phyloP scores from a whole-genome alignment of 331 rosid species.

The Dryas integrifolia region DNA sequence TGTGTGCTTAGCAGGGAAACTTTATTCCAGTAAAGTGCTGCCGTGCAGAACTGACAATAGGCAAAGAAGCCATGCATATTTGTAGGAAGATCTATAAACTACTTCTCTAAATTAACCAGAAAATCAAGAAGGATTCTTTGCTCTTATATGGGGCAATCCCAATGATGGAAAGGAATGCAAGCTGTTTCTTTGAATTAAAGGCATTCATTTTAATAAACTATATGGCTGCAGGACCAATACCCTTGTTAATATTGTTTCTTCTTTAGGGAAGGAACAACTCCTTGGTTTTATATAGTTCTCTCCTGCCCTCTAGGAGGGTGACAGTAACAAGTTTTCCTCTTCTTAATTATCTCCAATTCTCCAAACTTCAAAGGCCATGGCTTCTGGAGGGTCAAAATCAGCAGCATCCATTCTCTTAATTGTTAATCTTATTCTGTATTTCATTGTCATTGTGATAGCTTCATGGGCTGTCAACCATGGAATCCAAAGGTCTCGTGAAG shows the following conservation, averaged over 20 bases:
- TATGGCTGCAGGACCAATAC: too few species aligned
- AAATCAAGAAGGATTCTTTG: conserved; percentile 38
- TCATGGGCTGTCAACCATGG: conserved; percentile 88
- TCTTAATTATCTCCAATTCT: not conserved
- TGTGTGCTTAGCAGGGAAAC: conserved; percentile 17
- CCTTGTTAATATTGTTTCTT: too few species aligned
- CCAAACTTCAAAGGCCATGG: conserved; percentile 48
- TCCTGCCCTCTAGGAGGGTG: conserved; percentile 13
- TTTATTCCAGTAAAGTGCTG: conserved; percentile 8
- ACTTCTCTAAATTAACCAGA: not conserved
- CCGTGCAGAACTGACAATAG: not conserved
- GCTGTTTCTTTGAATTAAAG: conserved; percentile 53
- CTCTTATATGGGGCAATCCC: conserved; percentile 40
- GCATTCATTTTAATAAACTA: conserved; percentile 18
- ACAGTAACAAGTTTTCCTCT: conserved; percentile 10
- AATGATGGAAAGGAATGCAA: conserved; percentile 49
- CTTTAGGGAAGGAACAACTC: conserved; percentile 23
- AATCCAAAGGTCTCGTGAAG: conserved; percentile 55
- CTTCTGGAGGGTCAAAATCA: conserved; percentile 58
- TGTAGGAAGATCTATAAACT: not conserved
- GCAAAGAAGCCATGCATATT: not conserved
- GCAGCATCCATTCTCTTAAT: conserved; percentile 53
- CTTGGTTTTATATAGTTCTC: conserved; percentile 22
- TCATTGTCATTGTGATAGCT: conserved; percentile 60
- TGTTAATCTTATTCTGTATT: conserved; percentile 60